Evolutionary conservation across 257 asterid species (phyloP).

Genomic region (Ilex asprella): DNA sequence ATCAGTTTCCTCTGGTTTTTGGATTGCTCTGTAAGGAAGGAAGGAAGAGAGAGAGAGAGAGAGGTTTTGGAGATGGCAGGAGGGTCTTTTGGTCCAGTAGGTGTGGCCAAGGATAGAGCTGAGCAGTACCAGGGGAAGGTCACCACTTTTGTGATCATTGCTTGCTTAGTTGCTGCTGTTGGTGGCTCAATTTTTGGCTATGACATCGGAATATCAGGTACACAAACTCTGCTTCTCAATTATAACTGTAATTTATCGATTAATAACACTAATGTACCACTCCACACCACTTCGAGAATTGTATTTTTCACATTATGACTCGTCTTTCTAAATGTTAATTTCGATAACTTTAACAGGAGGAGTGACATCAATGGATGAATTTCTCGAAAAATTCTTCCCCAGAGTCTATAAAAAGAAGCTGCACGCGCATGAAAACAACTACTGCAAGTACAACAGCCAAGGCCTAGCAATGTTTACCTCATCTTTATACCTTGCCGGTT

Average conservation of each 20-base stretch:
- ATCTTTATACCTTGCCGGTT: constrained; percentile 44
- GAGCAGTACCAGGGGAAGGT: constrained; percentile 51
- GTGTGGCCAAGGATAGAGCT: constrained; percentile 65
- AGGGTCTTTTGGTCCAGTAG: constrained; percentile 43
- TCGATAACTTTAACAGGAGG: constrained; percentile 33
- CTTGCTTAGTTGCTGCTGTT: constrained; percentile 61
- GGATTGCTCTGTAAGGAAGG: too few species aligned
- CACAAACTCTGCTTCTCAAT: neutral
- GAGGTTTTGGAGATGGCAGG: constrained; percentile 46
- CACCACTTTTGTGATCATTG: constrained; percentile 45
- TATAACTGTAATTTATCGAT: too few species aligned
- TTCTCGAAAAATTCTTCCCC: constrained; percentile 38
- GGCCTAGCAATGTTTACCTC: constrained; percentile 48
- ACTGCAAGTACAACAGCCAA: constrained; percentile 48
- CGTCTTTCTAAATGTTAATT: too few species aligned
- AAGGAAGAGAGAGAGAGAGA: too few species aligned
- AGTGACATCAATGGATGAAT: constrained; percentile 54
- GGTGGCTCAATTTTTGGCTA: constrained; percentile 86
- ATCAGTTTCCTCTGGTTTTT: too few species aligned
- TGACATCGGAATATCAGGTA: constrained; percentile 78
- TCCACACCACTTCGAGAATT: too few species aligned
- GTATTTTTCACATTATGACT: too few species aligned
- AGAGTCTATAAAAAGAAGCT: constrained; percentile 32
- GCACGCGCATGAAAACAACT: constrained; percentile 33
- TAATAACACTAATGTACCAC: too few species aligned